Evolutionary conservation across 352 stramenopile species (phyloP), one percentile per base, ranked within the genome.

Genomic region (Pythium volutum): DNA sequence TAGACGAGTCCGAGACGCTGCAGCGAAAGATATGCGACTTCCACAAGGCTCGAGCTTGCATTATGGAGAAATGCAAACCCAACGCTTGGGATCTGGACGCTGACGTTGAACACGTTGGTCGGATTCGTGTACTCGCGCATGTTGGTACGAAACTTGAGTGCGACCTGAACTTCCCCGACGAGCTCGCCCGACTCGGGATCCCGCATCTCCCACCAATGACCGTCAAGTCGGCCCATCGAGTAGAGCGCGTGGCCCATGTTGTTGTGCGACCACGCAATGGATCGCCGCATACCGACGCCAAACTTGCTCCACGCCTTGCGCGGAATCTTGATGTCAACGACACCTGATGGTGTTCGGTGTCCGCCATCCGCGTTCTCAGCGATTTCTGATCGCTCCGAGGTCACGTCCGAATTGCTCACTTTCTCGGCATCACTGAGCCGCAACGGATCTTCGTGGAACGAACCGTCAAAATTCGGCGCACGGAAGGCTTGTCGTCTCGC

Each of bases 21-120:
- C 59, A 96, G 75, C 46, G 84, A 91, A 20, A 94, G 49, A 60
- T 93, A 96, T 29, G 87, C 87, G n/a, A 96, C 87, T 74, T 96
- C 87, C 11, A 96, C 74, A 66, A 94, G 78, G 39, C 49, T 90
- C 4, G 82, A 88, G 60, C 87, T 94, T 1, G 81, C 75, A 58
- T 92, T 93, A 64, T 96, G 84, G 27, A 96, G 64, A 50, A 96
- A 94, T 4, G 87, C 91, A 7, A 94, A 58, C 0, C 82, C 87
- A 12, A 96, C 76, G 41, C 87, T 96, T 27, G 87, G 85, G 39
- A 96, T 85, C 16, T 79, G 81, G 26, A 89, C 73, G 39, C 82
- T 89, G 42, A 94, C 65, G 51, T 88, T 91, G 64, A 91, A 80
- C 31, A 91, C 81, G 14, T 85, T 70, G 0, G 77, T 79, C 33